Evolutionary conservation across 2,329 filamentous ascomycete species (phyloP), one percentile per base, ranked within the genome.

Genomic region (Graphiopsis chlorocephala): DNA sequence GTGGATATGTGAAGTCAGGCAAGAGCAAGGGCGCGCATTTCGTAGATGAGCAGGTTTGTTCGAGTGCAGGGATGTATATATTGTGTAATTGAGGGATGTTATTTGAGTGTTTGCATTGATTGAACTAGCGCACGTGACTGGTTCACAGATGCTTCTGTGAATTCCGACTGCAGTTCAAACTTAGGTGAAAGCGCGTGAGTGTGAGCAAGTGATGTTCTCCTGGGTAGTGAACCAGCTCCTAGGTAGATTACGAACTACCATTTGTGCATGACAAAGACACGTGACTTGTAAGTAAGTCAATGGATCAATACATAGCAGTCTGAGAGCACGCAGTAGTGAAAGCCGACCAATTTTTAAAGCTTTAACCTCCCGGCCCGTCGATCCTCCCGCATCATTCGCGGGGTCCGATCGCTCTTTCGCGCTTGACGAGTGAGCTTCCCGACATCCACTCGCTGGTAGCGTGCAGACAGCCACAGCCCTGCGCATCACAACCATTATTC

Each of bases 51-150:
- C 23, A 20, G 38, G 10, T 38, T 33, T 14, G 35, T 45, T 15
- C 20, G 14, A 50, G 58, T 29, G 1, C n/a, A 35, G 14, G 15
- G 8, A 33, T 62, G 60, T 62, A 62, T 26, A 62, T 62, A 62
- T 62, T 62, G 60, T 62, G 48, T 62, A 62, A 62, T 62, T 62
- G 60, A 62, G 20, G 50, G 60, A 25, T 42, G 28, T 20, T 23
- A 6, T 53, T 29, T 53, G 50, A 53, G 50, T 15, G 4, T 12
- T 14, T 38, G 29, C 29, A 33, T 56, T 28, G 28, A 29, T 15
- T 35, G 28, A 56, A 5, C 11, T 56, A n/a, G 17, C 8, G 17
- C 28, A 25, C 29, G 28, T 56, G 29, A 25, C 17, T 33, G 2
- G n/a, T 14, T n/a, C 17, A 17, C 17, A 29, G 14, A 28, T 15